These are phyloP conservation scores for Talaromyces borbonicus DNA, from an alignment of 495 filamentous ascomycete species.

Conservation along the genomic window DNA sequence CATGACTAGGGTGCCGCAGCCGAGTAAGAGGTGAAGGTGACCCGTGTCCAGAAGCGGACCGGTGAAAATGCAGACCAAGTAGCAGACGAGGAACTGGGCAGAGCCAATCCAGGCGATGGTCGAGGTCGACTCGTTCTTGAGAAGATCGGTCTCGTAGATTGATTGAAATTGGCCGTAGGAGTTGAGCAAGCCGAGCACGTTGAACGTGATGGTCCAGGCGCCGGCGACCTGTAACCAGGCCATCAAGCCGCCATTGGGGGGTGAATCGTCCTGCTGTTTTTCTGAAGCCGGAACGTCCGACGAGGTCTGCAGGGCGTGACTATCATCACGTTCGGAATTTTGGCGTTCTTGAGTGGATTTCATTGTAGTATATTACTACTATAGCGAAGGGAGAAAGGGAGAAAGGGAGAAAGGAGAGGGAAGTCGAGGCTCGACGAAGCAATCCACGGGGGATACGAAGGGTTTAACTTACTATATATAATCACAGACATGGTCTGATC, in stretches of 20 bases:
- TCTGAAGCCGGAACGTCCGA: too few species aligned
- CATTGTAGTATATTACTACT: too few species aligned
- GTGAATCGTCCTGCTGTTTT: too few species aligned
- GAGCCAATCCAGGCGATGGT: slow-evolving; percentile 15
- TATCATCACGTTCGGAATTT: too few species aligned
- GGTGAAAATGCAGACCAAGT: slow-evolving; percentile 40
- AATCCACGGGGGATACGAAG: too few species aligned
- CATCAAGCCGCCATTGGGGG: background rate
- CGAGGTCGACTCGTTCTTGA: slow-evolving; percentile 15
- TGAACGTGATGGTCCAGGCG: slow-evolving; percentile 46
- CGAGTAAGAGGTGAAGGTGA: slow-evolving; percentile 44
- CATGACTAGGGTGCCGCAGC: slow-evolving; percentile 48
- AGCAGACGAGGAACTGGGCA: background rate
- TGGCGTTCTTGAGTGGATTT: too few species aligned
- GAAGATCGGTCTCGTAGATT: slow-evolving; percentile 26
- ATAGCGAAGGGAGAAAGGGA: too few species aligned
- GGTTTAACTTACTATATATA: too few species aligned
- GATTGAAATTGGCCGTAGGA: slow-evolving; percentile 43
- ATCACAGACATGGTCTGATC: too few species aligned
- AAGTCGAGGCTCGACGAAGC: too few species aligned
- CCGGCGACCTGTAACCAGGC: slow-evolving; percentile 46
- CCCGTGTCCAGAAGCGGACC: slow-evolving; percentile 71
- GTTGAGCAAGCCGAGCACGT: slow-evolving; percentile 46
- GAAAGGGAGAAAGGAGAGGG: too few species aligned
- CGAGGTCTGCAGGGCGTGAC: too few species aligned